phyloP scores from a whole-genome alignment of 1,284 basidiomycete species.

The Papiliotrema terrestris region DNA sequence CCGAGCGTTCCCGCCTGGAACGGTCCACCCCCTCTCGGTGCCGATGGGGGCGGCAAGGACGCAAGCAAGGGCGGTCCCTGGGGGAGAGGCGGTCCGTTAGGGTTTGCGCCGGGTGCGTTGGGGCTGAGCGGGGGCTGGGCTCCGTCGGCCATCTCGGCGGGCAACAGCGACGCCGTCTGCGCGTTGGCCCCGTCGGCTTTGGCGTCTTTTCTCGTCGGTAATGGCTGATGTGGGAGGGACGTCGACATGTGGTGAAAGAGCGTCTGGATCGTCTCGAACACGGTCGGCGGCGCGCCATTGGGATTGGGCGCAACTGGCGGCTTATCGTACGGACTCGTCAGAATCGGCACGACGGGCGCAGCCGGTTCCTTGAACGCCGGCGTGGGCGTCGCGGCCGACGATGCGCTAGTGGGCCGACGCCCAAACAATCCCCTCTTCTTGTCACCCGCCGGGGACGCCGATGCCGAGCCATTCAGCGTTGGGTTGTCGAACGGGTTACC shows the following conservation, averaged over 20 bases:
- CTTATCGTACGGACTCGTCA: background rate
- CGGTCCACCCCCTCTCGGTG: conserved; percentile 44
- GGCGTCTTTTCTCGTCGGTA: conserved; percentile 29
- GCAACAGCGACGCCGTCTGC: conserved; percentile 33
- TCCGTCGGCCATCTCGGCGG: conserved; percentile 10
- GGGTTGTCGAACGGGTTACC: conserved; percentile 29
- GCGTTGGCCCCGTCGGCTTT: conserved; percentile 26
- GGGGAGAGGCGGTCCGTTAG: conserved; percentile 37
- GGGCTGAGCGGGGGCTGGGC: conserved; percentile 1
- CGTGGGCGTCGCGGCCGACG: background rate
- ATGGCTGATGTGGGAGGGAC: conserved; percentile 44
- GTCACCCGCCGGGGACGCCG: background rate
- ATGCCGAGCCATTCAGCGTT: conserved; percentile 2
- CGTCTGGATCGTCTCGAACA: conserved; percentile 84
- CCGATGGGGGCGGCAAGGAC: conserved; percentile 41
- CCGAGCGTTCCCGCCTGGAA: conserved; percentile 53
- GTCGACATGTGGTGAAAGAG: conserved; percentile 72
- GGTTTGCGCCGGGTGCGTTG: background rate
- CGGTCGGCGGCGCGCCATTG: conserved; percentile 63
- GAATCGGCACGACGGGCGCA: conserved; percentile 3
- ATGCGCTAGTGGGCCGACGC: conserved; percentile 4
- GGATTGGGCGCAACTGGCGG: conserved; percentile 50
- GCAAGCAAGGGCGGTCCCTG: conserved; percentile 42
- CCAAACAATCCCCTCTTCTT: conserved; percentile 3
- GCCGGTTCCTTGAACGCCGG: background rate